Conservation (phyloP, 305 asterid genomes). For the Fraxinus dipetala region DNA sequence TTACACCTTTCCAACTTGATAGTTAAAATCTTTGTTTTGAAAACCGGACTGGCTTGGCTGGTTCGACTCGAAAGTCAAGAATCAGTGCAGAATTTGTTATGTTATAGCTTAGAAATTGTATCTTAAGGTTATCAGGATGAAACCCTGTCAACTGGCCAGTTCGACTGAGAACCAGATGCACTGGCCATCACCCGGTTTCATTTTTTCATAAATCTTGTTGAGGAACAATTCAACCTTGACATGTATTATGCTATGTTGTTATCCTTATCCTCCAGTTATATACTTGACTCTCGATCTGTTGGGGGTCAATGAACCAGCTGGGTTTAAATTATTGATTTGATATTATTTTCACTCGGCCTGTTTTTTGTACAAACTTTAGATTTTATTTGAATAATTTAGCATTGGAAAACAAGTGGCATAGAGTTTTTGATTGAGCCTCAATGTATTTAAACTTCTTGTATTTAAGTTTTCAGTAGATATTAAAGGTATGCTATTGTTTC, state of each 20-base stretch:
- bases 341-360: not conserved
- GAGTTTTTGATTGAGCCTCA: not conserved
- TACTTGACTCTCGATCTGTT: not conserved
- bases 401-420: not conserved
- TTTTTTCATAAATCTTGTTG: not conserved
- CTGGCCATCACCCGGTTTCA: not conserved
- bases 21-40: not conserved
- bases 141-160: not conserved
- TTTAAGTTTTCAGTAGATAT: not conserved
- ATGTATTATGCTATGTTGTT: not conserved
- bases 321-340: not conserved
- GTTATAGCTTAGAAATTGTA: not conserved
- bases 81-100: too few species aligned
- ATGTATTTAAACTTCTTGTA: not conserved
- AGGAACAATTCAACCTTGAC: not conserved
- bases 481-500: not conserved
- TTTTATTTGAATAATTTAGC: not conserved
- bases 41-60: too few species aligned
- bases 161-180: not conserved
- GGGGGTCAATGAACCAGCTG: not conserved
- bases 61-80: too few species aligned
- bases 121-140: not conserved
- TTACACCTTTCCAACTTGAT: not conserved
- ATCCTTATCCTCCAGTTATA: not conserved
- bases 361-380: not conserved